Evolutionary conservation across 2,329 filamentous ascomycete species (phyloP).

Genomic region (Paecilomyces niveus): DNA sequence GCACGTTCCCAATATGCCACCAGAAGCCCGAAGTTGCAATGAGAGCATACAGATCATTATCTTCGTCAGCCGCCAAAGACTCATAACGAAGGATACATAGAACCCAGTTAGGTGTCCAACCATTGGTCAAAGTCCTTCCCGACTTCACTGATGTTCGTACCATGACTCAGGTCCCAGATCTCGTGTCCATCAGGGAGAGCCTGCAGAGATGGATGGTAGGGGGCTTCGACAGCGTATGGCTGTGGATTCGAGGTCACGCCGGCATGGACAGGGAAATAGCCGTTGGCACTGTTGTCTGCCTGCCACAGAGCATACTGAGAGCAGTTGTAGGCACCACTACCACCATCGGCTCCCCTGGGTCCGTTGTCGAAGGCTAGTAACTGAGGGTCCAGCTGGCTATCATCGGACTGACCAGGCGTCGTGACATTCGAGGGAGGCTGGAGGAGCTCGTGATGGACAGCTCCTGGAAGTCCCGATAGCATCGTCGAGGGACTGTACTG

Average conservation of each 20-base stretch:
- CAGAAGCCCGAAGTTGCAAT: constrained; percentile 2
- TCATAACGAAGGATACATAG: constrained; percentile 2
- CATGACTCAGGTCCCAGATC: constrained; percentile 31
- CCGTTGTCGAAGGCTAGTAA: constrained; percentile 26
- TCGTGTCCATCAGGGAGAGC: constrained; percentile 26
- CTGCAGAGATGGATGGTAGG: constrained; percentile 21
- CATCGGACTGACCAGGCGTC: constrained; percentile 16
- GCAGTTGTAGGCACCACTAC: constrained; percentile 8
- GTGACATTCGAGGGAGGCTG: constrained; percentile 22
- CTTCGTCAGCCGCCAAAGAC: constrained; percentile 1
- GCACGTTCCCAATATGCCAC: neutral
- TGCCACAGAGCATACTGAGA: constrained; percentile 17
- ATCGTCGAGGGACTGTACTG: constrained; percentile 23
- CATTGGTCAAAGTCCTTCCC: constrained; percentile 42
- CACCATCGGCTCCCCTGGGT: constrained; percentile 7
- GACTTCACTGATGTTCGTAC: constrained; percentile 28
- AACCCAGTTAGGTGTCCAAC: constrained; percentile 24
- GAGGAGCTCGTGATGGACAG: constrained; percentile 37
- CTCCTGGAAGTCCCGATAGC: constrained; percentile 38
- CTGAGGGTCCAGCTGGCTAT: constrained; percentile 35
- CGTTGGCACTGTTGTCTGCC: constrained; percentile 10
- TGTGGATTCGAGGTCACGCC: constrained; percentile 10
- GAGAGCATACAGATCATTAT: constrained; percentile 8
- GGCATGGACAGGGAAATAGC: constrained; percentile 12
- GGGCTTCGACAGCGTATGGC: constrained; percentile 6